Evolutionary conservation across 1,284 basidiomycete genomes (phyloP).

Genomic region (Cryptococcus jaspeensis): DNA sequence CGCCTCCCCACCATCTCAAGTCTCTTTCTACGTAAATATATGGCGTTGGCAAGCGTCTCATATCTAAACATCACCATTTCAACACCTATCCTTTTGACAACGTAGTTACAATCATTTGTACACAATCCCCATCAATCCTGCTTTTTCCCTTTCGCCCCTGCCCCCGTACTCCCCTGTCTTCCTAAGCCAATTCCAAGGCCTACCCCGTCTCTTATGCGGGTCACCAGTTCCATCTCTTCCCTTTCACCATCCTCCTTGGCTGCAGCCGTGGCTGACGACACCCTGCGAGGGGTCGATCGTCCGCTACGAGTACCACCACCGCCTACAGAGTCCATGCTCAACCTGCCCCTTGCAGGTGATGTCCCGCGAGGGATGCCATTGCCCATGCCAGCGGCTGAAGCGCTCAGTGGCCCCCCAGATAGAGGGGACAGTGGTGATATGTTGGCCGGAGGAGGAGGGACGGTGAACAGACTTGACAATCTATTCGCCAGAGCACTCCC

Average conservation of each 20-base stretch:
- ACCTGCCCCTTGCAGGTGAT: too few species aligned
- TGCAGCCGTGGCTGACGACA: too few species aligned
- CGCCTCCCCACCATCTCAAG: too few species aligned
- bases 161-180: not conserved
- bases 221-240: conserved; percentile 17
- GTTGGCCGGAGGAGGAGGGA: conserved; percentile 29
- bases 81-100: not conserved
- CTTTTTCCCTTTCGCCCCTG: conserved; percentile 12
- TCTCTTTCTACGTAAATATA: too few species aligned
- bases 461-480: conserved; percentile 24
- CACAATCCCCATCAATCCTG: conserved; percentile 5
- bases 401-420: too few species aligned
- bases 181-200: conserved; percentile 2
- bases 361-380: too few species aligned
- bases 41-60: too few species aligned
- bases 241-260: not conserved
- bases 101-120: not conserved
- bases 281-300: too few species aligned
- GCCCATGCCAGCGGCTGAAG: too few species aligned
- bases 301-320: too few species aligned
- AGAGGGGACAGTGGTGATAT: not conserved
- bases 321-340: too few species aligned
- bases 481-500: conserved; percentile 16
- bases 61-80: too few species aligned
- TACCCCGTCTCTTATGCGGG: conserved; percentile 7